Evolutionary conservation across 345 rosid genomes (phyloP).

Genomic region (Bruguiera gymnorhiza): DNA sequence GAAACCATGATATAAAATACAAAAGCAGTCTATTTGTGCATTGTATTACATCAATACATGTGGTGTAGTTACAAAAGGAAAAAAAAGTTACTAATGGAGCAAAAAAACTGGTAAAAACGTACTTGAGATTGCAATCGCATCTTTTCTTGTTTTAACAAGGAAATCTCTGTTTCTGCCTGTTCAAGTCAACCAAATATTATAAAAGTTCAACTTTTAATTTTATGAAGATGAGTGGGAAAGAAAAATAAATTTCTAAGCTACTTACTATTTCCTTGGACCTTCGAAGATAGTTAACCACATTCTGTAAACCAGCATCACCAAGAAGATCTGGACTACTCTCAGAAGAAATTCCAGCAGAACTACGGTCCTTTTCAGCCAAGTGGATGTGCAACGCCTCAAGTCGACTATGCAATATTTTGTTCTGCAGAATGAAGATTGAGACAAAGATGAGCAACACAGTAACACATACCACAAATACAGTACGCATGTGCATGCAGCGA

Average conservation of each 20-base stretch:
- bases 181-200: constrained; percentile 11
- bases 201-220: constrained; percentile 10
- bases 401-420: constrained; percentile 69
- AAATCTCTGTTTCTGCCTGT: constrained; percentile 94
- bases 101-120: constrained; percentile 20
- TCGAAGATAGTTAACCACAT: constrained; percentile 78
- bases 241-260: not conserved
- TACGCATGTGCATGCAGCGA: not conserved
- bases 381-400: constrained; percentile 84
- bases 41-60: too few species aligned
- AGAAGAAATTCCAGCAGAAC: constrained; percentile 47
- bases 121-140: constrained; percentile 85
- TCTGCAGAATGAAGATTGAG: constrained; percentile 36
- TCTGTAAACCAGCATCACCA: constrained; percentile 70
- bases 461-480: not conserved
- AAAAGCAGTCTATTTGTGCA: too few species aligned
- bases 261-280: constrained; percentile 84
- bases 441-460: not conserved
- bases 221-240: not conserved
- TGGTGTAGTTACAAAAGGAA: not conserved
- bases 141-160: constrained; percentile 87
- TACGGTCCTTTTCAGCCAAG: constrained; percentile 68
- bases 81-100: not conserved
- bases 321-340: constrained; percentile 36
- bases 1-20: too few species aligned